Conservation (phyloP, 2,329 filamentous ascomycete species). For the Scedosporium apiospermum region DNA sequence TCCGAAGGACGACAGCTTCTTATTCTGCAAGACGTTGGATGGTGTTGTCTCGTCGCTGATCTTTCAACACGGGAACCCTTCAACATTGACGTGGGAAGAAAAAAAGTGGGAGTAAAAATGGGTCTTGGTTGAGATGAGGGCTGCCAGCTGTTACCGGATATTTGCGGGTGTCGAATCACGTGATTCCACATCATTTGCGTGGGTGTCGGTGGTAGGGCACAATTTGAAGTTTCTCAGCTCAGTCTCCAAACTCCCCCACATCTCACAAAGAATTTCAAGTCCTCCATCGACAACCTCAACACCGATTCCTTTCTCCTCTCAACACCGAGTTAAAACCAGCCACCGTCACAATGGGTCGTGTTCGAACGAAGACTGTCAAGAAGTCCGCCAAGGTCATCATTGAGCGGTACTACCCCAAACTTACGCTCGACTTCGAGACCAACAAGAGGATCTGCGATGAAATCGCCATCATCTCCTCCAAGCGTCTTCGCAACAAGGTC, state of each 20-base stretch:
- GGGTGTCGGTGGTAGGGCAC: neutral
- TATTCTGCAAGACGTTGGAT: no score
- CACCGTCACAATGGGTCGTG: slow-evolving; percentile 59
- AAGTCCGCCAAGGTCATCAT: slow-evolving; percentile 98
- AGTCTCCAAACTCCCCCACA: neutral
- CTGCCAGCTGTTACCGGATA: no score
- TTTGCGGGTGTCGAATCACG: no score
- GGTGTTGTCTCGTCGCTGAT: no score
- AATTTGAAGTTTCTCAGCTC: neutral
- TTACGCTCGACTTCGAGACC: slow-evolving; percentile 99
- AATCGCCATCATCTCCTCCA: slow-evolving; percentile 97
- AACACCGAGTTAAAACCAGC: slow-evolving; percentile 18
- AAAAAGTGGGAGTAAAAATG: no score
- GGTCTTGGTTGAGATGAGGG: no score
- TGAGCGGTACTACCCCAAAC: slow-evolving; percentile 94
- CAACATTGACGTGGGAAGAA: no score
- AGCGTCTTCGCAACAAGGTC: slow-evolving; percentile 99
- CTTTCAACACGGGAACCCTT: no score
- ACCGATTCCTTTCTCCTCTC: neutral
- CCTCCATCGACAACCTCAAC: neutral
- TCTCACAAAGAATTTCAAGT: slow-evolving; percentile 2
- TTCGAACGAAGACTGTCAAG: slow-evolving; percentile 62
- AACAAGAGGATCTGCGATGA: slow-evolving; percentile 99
- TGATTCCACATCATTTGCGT: no score
- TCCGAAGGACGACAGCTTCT: no score